phyloP scores from a whole-genome alignment of 2,329 filamentous ascomycete genomes.

The Paecilomyces niveus region DNA sequence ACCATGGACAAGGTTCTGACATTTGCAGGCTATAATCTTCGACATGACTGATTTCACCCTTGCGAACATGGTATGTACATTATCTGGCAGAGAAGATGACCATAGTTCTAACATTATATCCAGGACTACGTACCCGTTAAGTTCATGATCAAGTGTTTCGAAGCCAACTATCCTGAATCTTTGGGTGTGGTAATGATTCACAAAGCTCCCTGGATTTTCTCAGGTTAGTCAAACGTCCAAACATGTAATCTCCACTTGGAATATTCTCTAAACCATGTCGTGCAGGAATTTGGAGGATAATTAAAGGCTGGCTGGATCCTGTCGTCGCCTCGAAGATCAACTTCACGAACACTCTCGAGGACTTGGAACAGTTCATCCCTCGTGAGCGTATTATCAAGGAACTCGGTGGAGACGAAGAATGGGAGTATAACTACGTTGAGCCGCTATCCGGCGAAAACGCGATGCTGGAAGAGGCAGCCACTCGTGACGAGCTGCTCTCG shows the following conservation, averaged over 20 bases:
- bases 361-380: conserved; percentile 71
- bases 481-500: conserved; percentile 56
- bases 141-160: conserved; percentile 99
- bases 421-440: conserved; percentile 76
- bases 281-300: conserved; percentile 87
- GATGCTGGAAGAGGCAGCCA: conserved; percentile 59
- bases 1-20: conserved; percentile 11
- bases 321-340: conserved; percentile 92
- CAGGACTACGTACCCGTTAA: conserved; percentile 92
- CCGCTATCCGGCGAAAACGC: conserved; percentile 70
- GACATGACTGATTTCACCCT: conserved; percentile 93
- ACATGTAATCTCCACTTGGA: not conserved
- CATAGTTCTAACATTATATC: not conserved
- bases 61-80: conserved; percentile 72
- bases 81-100: not conserved
- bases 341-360: conserved; percentile 76
- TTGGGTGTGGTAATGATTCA: conserved; percentile 86
- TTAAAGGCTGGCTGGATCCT: conserved; percentile 91
- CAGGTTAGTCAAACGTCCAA: conserved; percentile 49
- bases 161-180: conserved; percentile 95
- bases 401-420: conserved; percentile 78
- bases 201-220: conserved; percentile 95
- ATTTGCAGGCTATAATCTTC: conserved; percentile 72
- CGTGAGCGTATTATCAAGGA: conserved; percentile 68
- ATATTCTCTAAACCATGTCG: conserved; percentile 1